Evolutionary conservation across 345 rosid species (phyloP), one percentile per base, ranked within the genome.

Genomic region (Boechera divaricarpa): DNA sequence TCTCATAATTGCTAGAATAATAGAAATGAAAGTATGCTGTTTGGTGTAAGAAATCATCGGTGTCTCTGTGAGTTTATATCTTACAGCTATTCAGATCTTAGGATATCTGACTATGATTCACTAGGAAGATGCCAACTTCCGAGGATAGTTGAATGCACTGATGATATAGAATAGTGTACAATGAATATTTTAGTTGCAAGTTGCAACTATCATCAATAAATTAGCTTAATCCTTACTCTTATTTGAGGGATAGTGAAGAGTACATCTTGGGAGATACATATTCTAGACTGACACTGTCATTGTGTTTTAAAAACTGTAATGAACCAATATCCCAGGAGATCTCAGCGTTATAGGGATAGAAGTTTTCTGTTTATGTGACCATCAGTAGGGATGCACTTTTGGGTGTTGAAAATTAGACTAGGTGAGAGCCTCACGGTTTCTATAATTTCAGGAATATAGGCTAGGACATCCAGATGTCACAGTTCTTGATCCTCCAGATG

Each of bases 401-500:
- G 18, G 61, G 39, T 56, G 64, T 59, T 35, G 12, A 18, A 9
- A 59, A 35, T 16, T 18, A 35, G 12, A 33, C 45, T 61, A 15
- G 18, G 9, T 5, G 48, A 36, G 47, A 24, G 32, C 32, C 49
- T 62, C 10, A 62, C 10, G 10, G 16, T 39, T 21, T 61, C 10
- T 62, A 21, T 41, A 1, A 62, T 62, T 62, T 24, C 66, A 62
- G 66, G 66, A 62, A 24, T 62, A 39, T 62, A 62, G 66, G 33
- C 10, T 62, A 38, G 33, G 48, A 62, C 66, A 62, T 62, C 66
- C 66, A 62, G 66, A 62, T 62, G 66, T 62, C 33, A 62, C 49
- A 39, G 66, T 62, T 62, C 48, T 62, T 12, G 66, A 62, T 24
- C 66, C 66, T 62, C 66, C 66, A 62, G 66, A 39, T 62, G 66